A percentile compares a stretch with the other conserved stretches of the same genome.
phyloP scores from a whole-genome alignment of 305 asterid species.

The Plantago coronopus region DNA sequence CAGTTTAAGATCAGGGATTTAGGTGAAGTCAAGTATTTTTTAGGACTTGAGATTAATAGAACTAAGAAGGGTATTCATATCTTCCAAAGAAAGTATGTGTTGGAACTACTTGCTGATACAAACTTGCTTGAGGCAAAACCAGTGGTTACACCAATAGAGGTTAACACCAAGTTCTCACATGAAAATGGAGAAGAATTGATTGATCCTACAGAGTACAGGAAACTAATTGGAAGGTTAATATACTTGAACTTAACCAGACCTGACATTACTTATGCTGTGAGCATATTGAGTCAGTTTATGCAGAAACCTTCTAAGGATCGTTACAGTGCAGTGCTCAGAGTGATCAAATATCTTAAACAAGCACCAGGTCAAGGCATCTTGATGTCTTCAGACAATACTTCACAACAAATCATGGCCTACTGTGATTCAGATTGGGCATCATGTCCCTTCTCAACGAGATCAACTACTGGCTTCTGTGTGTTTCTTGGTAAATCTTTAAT shows the following conservation, averaged over 20 bases:
- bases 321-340: too few species aligned
- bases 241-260: background rate
- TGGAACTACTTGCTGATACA: background rate
- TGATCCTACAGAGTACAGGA: too few species aligned
- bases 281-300: background rate
- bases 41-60: background rate
- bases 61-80: background rate
- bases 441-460: background rate
- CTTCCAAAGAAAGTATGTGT: too few species aligned
- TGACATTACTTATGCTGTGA: background rate
- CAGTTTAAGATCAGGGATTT: background rate
- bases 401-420: background rate
- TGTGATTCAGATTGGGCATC: background rate
- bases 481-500: background rate
- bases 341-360: background rate
- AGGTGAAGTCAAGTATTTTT: background rate
- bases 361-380: background rate
- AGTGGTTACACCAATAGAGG: background rate
- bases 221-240: background rate
- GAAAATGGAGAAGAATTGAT: accelerated
- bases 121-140: background rate
- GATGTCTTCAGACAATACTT: accelerated
- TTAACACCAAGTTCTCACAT: background rate
- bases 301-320: background rate
- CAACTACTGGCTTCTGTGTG: background rate